phyloP scores from a whole-genome alignment of 495 filamentous ascomycete genomes.

The Neurospora sp. region DNA sequence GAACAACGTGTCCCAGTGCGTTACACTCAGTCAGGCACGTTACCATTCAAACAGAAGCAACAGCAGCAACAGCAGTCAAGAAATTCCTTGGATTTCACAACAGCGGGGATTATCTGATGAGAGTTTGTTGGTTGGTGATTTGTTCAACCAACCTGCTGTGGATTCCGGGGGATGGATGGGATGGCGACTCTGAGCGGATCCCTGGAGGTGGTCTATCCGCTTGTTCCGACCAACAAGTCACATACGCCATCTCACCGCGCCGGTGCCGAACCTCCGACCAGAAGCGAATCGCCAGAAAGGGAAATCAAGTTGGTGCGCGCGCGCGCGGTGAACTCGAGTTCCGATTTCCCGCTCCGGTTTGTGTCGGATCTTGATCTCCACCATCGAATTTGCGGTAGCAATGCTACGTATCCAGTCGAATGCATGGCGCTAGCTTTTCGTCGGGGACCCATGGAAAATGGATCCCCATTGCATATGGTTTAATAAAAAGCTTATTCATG shows the following conservation, averaged over 20 bases:
- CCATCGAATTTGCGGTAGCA: not conserved
- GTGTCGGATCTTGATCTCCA: not conserved
- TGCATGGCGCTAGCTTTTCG: not conserved
- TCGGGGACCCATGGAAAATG: not conserved
- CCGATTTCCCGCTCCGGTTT: not conserved
- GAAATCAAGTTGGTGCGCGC: not conserved
- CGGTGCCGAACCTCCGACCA: not conserved
- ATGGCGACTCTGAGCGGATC: not conserved
- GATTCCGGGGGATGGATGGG: not conserved
- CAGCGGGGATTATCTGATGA: not conserved
- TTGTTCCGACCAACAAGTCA: not conserved
- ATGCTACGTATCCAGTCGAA: not conserved
- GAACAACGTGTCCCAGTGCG: not conserved
- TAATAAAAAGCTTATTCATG: not conserved
- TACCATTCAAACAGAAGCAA: not conserved
- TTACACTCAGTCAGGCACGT: not conserved
- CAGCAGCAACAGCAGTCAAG: not conserved
- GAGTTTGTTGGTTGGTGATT: not conserved
- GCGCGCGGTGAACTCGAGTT: not conserved
- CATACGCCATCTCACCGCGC: not conserved
- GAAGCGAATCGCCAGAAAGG: not conserved
- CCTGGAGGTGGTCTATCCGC: not conserved
- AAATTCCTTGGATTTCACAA: not conserved
- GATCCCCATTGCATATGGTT: not conserved
- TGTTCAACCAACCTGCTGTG: not conserved